These are phyloP conservation scores for Tricholoma hemisulphureum DNA, from an alignment of 768 basidiomycete species.

Conservation along the genomic window DNA sequence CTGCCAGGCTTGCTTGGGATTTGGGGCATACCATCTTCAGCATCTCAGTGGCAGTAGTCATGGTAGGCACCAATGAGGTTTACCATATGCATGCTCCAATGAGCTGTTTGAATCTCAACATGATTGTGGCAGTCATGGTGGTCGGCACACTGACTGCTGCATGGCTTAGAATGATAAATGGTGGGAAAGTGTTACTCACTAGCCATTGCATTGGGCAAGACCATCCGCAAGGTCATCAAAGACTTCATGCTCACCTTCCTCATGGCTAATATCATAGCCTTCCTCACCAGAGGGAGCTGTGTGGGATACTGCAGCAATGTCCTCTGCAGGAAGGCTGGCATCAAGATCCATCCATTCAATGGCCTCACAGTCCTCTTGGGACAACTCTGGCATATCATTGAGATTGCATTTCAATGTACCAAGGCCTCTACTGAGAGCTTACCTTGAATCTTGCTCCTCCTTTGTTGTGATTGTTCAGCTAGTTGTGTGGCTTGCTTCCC, in stretches of 20 bases:
- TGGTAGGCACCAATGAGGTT: constrained; percentile 8
- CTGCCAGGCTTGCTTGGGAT: background rate
- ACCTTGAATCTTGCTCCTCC: no score
- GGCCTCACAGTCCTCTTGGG: no score
- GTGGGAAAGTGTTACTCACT: no score
- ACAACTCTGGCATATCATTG: no score
- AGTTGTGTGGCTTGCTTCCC: no score
- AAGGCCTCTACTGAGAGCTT: no score
- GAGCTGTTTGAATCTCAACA: constrained; percentile 4
- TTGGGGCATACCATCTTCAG: background rate
- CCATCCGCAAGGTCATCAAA: constrained; percentile 8
- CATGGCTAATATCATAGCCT: constrained; percentile 11
- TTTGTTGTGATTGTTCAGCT: no score
- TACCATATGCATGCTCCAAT: constrained; percentile 9
- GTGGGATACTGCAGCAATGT: constrained; percentile 5
- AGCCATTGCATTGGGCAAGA: background rate
- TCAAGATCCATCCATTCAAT: constrained; percentile 7
- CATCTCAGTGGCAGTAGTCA: background rate
- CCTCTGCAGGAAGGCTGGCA: constrained; percentile 1
- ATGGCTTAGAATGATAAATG: no score
- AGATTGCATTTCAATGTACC: no score
- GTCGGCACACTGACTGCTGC: background rate
- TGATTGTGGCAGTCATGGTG: no score
- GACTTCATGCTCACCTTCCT: no score
- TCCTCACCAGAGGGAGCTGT: constrained; percentile 7